A percentile compares a stretch with the other conserved stretches of the same genome.
Conservation (phyloP, 164 flowering plant species). For the Nymphaea colorata region DNA sequence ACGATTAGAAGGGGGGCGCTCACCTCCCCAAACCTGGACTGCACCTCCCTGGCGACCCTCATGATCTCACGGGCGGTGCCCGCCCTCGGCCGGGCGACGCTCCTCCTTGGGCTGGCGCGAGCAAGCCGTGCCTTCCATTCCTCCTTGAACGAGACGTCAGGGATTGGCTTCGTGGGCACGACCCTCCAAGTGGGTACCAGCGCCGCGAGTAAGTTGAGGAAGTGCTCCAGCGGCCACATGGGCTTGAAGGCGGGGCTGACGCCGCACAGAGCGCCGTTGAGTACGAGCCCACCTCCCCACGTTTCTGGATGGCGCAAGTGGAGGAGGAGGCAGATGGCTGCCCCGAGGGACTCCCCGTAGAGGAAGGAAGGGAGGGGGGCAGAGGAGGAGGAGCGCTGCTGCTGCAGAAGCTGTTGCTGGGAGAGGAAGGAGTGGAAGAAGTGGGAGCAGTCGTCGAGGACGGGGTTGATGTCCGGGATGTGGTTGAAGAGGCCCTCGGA, state of each 20-base stretch:
- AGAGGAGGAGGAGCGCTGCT: slow-evolving; percentile 25
- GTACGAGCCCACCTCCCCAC: slow-evolving; percentile 54
- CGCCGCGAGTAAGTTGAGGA: slow-evolving; percentile 45
- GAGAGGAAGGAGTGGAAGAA: not conserved
- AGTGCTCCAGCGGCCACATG: slow-evolving; percentile 93
- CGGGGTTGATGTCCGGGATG: slow-evolving; percentile 76
- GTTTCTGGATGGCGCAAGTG: slow-evolving; percentile 34
- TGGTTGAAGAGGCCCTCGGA: slow-evolving; percentile 36
- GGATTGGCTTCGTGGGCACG: slow-evolving; percentile 69
- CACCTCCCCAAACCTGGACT: slow-evolving; percentile 50
- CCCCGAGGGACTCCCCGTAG: slow-evolving; percentile 91
- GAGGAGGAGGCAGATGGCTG: slow-evolving; percentile 75
- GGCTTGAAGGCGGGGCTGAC: slow-evolving; percentile 85
- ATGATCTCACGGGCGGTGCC: slow-evolving; percentile 77
- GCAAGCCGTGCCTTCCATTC: slow-evolving; percentile 81
- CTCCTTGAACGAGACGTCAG: slow-evolving; percentile 72
- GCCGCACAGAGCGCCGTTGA: slow-evolving; percentile 97
- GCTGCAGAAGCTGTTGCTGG: not conserved
- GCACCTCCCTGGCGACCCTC: slow-evolving; percentile 65
- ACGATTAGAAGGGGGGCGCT: slow-evolving; percentile 57
- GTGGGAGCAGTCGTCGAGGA: slow-evolving; percentile 61
- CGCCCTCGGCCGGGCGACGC: slow-evolving; percentile 50
- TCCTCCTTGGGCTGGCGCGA: slow-evolving; percentile 48
- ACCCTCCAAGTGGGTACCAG: slow-evolving; percentile 74
- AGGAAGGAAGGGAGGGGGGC: slow-evolving; percentile 57